Conservation (phyloP, 2,329 filamentous ascomycete genomes). For the Myotisia sp. region DNA sequence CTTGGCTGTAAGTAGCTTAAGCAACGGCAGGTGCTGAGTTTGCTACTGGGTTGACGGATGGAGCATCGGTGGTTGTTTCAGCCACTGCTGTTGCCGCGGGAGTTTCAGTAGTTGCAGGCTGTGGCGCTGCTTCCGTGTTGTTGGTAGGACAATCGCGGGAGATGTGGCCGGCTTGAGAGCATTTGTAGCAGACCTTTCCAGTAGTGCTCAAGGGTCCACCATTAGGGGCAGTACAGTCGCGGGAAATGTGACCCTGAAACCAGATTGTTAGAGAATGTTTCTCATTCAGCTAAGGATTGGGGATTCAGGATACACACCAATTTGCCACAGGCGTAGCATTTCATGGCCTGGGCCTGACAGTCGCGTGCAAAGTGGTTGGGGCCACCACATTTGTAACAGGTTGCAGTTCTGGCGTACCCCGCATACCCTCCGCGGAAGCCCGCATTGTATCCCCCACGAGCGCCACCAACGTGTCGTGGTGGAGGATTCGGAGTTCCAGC, state of each 20-base stretch:
- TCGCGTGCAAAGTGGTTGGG: slow-evolving; percentile 98
- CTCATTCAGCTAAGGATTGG: not conserved
- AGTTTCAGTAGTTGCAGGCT: slow-evolving; percentile 18
- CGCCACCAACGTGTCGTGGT: slow-evolving; percentile 49
- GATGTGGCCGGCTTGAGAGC: slow-evolving; percentile 89
- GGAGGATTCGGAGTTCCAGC: slow-evolving; percentile 45
- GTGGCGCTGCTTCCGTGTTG: slow-evolving; percentile 32
- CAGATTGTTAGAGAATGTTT: slow-evolving; percentile 7
- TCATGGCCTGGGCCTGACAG: slow-evolving; percentile 96
- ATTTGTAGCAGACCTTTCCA: slow-evolving; percentile 98
- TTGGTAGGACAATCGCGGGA: slow-evolving; percentile 86
- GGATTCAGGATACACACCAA: slow-evolving; percentile 35
- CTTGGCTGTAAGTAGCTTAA: no score
- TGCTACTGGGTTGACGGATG: slow-evolving; percentile 30
- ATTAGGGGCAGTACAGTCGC: slow-evolving; percentile 92
- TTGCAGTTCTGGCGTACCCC: slow-evolving; percentile 37
- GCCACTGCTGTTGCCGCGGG: slow-evolving; percentile 29
- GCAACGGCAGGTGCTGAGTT: slow-evolving; percentile 19
- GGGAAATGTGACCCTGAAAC: slow-evolving; percentile 62
- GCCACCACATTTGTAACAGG: slow-evolving; percentile 58
- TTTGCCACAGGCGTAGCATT: slow-evolving; percentile 95
- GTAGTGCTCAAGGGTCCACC: slow-evolving; percentile 89
- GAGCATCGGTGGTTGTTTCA: slow-evolving; percentile 20
- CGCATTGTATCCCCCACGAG: slow-evolving; percentile 51
- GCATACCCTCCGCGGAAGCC: slow-evolving; percentile 59